phyloP scores from a whole-genome alignment of 1,284 basidiomycete species.

The Cutaneotrichosporon sp. region DNA sequence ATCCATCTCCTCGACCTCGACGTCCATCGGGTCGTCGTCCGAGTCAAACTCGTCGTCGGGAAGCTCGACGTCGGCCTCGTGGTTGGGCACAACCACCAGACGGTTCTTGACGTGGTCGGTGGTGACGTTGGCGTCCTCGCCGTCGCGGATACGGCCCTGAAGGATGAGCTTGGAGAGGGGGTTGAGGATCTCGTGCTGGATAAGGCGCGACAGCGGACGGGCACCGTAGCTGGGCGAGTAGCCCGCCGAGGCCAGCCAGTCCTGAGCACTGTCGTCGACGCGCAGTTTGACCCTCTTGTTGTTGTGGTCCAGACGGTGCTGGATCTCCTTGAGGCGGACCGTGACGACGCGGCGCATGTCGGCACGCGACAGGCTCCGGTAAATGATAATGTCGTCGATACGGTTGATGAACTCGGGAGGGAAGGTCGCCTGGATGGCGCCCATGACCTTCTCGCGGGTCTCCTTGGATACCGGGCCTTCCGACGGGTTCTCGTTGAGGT shows the following conservation, averaged over 20 bases:
- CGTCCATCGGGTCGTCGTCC: constrained; percentile 42
- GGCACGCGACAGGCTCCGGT: constrained; percentile 50
- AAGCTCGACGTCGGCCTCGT: constrained; percentile 49
- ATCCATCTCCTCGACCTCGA: constrained; percentile 49
- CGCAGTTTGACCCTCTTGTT: constrained; percentile 71
- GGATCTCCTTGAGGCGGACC: constrained; percentile 54
- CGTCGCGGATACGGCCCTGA: constrained; percentile 74
- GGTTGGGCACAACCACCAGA: constrained; percentile 77
- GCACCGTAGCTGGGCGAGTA: constrained; percentile 84
- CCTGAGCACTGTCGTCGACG: constrained; percentile 69
- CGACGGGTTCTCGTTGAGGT: constrained; percentile 52
- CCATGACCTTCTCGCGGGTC: constrained; percentile 49
- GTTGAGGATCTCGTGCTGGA: constrained; percentile 89
- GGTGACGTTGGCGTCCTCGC: constrained; percentile 67
- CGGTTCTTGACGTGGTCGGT: constrained; percentile 82
- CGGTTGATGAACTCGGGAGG: constrained; percentile 57
- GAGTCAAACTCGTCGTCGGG: constrained; percentile 31
- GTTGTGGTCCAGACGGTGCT: constrained; percentile 67
- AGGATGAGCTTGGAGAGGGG: constrained; percentile 84
- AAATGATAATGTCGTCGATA: constrained; percentile 54
- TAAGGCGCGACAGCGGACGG: constrained; percentile 82
- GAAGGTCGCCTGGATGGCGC: constrained; percentile 52
- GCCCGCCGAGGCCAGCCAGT: constrained; percentile 76
- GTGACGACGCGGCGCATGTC: constrained; percentile 55
- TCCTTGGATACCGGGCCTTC: constrained; percentile 48